phyloP scores from a whole-genome alignment of 345 rosid genomes.

The Lumnitzera racemosa region DNA sequence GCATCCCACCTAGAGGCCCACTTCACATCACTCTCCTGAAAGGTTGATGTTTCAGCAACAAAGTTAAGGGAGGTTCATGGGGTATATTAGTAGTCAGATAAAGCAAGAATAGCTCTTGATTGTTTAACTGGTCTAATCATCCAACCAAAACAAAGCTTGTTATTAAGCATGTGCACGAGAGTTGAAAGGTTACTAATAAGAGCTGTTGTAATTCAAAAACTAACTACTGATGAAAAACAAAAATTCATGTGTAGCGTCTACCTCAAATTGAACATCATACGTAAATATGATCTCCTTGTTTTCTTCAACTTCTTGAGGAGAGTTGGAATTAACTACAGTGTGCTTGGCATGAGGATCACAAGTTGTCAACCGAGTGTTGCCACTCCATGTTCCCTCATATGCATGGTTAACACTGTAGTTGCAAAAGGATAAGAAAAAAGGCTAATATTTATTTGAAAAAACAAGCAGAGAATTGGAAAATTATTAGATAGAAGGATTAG shows the following conservation, averaged over 20 bases:
- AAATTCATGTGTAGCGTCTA: constrained; percentile 10
- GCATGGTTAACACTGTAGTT: constrained; percentile 68
- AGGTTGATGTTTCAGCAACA: background rate
- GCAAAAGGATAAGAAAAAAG: background rate
- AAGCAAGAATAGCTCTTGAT: background rate
- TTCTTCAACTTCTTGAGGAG: constrained; percentile 84
- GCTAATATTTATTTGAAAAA: background rate
- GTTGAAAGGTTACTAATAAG: background rate
- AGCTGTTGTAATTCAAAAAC: background rate
- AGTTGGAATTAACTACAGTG: constrained; percentile 62
- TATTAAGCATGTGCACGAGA: too few species aligned
- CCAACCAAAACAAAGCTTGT: too few species aligned
- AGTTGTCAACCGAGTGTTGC: constrained; percentile 60
- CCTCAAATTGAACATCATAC: constrained; percentile 87
- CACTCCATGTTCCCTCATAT: constrained; percentile 73
- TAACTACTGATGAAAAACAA: background rate
- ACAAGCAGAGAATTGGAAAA: background rate
- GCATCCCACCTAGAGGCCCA: constrained; percentile 47
- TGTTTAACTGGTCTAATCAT: background rate
- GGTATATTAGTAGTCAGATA: background rate
- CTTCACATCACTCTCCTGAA: constrained; percentile 28
- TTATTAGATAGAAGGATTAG: background rate
- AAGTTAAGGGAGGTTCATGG: background rate
- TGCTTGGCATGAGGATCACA: constrained; percentile 82
- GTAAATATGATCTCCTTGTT: constrained; percentile 80